Conservation (phyloP, 2,329 filamentous ascomycete species). For the Phyllosticta citribraziliensis region DNA sequence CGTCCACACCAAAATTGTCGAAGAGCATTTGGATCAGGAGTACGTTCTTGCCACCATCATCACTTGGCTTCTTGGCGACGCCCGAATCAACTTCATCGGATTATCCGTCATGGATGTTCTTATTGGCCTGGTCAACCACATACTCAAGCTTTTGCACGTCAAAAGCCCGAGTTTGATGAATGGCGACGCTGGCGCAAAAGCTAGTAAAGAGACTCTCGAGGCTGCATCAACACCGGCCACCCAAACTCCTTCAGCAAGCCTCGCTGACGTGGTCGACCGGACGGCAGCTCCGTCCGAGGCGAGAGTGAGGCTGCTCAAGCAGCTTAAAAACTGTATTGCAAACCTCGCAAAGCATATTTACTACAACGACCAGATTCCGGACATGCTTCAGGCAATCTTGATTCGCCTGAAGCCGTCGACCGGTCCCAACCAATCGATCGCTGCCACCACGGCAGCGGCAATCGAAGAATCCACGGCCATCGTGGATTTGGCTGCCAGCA, state of each 20-base stretch:
- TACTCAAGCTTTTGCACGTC: slow-evolving; percentile 65
- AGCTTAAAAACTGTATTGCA: slow-evolving; percentile 76
- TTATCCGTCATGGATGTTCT: slow-evolving; percentile 94
- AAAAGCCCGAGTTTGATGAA: slow-evolving; percentile 31
- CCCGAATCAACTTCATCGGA: slow-evolving; percentile 86
- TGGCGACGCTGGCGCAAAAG: slow-evolving; percentile 16
- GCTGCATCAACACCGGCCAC: slow-evolving; percentile 16
- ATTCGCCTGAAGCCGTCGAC: slow-evolving; percentile 60
- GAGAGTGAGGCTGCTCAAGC: slow-evolving; percentile 55
- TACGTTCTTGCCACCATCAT: slow-evolving; percentile 68
- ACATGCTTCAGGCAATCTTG: slow-evolving; percentile 81
- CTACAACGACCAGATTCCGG: slow-evolving; percentile 89
- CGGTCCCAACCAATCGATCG: slow-evolving; percentile 27
- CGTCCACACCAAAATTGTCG: slow-evolving; percentile 55
- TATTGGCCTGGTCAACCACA: slow-evolving; percentile 73
- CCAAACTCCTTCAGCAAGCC: slow-evolving; percentile 11
- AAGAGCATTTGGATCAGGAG: slow-evolving; percentile 64
- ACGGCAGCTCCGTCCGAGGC: slow-evolving; percentile 35
- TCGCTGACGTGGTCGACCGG: slow-evolving; percentile 2
- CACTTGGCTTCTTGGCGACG: slow-evolving; percentile 64
- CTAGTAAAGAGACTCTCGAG: slow-evolving; percentile 8
- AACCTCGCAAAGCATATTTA: slow-evolving; percentile 90
- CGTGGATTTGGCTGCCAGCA: slow-evolving; percentile 39
- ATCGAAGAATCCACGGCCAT: slow-evolving; percentile 42
- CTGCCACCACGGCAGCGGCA: slow-evolving; percentile 36